These are phyloP conservation scores for Speleostelium caveatum DNA, from an alignment of 78 protist species.

Conservation along the genomic window DNA sequence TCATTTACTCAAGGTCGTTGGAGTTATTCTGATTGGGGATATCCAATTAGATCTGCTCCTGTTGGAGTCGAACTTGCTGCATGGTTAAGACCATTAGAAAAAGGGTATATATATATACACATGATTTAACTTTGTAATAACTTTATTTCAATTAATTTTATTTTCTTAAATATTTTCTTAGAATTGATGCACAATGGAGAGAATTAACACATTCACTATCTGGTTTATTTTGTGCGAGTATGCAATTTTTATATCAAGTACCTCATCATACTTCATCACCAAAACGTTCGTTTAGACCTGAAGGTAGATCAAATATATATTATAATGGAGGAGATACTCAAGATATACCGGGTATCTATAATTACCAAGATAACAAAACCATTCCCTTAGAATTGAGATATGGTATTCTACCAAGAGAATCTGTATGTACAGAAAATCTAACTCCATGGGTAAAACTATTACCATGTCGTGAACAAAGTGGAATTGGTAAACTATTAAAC, in stretches of 20 bases:
- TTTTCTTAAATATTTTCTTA: neutral
- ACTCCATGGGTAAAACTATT: constrained; percentile 91
- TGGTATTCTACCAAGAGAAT: constrained; percentile 87
- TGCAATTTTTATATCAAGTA: constrained; percentile 69
- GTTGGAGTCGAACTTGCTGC: constrained; percentile 75
- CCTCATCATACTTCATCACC: constrained; percentile 80
- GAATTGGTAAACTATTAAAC: constrained; percentile 52
- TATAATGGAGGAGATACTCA: neutral
- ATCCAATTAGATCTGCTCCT: constrained; percentile 76
- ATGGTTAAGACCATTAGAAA: constrained; percentile 55
- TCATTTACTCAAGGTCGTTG: constrained; percentile 83
- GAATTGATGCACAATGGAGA: constrained; percentile 79
- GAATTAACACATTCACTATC: constrained; percentile 71
- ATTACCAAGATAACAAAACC: neutral
- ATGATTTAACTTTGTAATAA: neutral
- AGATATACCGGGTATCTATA: neutral
- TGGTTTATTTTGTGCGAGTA: constrained; percentile 78
- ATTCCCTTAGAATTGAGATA: constrained; percentile 63
- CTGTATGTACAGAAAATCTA: constrained; percentile 91
- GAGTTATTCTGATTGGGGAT: constrained; percentile 82
- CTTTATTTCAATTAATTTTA: neutral
- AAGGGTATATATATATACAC: neutral
- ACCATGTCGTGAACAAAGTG: constrained; percentile 85
- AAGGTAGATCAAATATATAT: constrained; percentile 64
- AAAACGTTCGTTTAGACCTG: constrained; percentile 67